Conservation (phyloP, 768 basidiomycete genomes). For the Mrakia blollopis region DNA sequence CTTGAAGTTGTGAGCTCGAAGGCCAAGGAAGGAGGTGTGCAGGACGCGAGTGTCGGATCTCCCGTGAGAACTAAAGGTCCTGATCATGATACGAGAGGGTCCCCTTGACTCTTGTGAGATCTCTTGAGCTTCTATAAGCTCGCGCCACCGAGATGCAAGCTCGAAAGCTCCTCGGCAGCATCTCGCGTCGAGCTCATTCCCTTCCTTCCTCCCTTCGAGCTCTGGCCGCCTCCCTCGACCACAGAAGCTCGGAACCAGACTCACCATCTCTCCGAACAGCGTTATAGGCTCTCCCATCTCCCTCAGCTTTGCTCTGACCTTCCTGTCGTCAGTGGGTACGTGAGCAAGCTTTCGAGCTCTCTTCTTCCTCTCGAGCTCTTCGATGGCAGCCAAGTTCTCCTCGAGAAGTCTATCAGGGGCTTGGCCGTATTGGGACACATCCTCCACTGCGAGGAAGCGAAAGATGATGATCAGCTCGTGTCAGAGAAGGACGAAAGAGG, state of each 20-base stretch:
- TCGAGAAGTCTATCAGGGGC: constrained; percentile 45
- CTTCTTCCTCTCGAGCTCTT: constrained; percentile 97
- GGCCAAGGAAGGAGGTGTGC: background rate
- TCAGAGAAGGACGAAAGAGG: background rate
- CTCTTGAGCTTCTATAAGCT: background rate
- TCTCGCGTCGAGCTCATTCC: background rate
- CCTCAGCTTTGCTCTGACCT: constrained; percentile 79
- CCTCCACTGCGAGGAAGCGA: constrained; percentile 23
- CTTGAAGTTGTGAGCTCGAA: background rate
- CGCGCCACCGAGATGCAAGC: background rate
- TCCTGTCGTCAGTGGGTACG: constrained; percentile 93
- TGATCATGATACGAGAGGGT: background rate
- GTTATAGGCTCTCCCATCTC: constrained; percentile 97
- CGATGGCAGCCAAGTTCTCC: constrained; percentile 71
- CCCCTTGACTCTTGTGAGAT: no score
- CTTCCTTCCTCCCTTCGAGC: background rate
- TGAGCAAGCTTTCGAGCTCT: constrained; percentile 77
- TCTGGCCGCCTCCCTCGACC: background rate
- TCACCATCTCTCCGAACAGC: constrained; percentile 90
- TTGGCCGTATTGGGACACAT: constrained; percentile 9
- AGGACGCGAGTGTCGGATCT: background rate
- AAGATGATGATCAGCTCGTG: background rate
- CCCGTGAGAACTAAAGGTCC: no score
- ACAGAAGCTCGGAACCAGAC: constrained; percentile 42
- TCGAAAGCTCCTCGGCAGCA: background rate